These are phyloP conservation scores for Ophiostoma populinum DNA, from an alignment of 2,329 filamentous ascomycete species.

Conservation along the genomic window DNA sequence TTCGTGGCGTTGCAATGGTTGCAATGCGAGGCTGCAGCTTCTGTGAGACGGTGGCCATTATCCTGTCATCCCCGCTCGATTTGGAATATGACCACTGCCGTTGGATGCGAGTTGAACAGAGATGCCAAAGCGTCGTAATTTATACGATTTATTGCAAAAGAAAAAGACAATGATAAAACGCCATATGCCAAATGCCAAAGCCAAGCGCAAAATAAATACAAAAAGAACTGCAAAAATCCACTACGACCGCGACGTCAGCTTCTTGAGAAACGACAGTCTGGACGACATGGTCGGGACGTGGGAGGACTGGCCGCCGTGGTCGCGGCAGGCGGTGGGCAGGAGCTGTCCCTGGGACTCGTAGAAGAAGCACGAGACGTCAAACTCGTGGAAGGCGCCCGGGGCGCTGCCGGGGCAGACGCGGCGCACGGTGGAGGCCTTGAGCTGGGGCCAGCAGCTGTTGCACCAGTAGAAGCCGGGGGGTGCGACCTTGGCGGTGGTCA, in stretches of 20 bases:
- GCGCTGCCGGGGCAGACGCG: conserved; percentile 14
- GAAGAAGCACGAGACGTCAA: conserved; percentile 18
- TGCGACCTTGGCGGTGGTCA: conserved; percentile 13
- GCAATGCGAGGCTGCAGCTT: too few species aligned
- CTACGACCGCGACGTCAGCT: background rate
- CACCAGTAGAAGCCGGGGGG: conserved; percentile 17
- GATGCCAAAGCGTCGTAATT: too few species aligned
- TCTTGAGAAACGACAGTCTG: background rate
- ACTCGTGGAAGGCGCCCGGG: conserved; percentile 16
- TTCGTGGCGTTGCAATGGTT: too few species aligned
- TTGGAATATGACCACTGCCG: too few species aligned
- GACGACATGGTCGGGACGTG: too few species aligned
- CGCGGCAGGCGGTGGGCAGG: conserved; percentile 13
- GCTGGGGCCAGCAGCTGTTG: conserved; percentile 17
- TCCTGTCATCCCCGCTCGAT: too few species aligned
- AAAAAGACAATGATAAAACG: too few species aligned
- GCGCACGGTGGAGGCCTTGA: conserved; percentile 12
- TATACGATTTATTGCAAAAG: too few species aligned
- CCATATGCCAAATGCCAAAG: too few species aligned
- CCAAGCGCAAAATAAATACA: background rate
- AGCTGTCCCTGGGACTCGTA: conserved; percentile 18
- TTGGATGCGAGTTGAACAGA: too few species aligned
- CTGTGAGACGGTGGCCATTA: too few species aligned
- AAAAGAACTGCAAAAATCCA: background rate
- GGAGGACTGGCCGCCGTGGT: conserved; percentile 9